A percentile compares a stretch with the other conserved stretches of the same genome.
These are phyloP conservation scores for Cucurbitaria berberidis DNA, from an alignment of 2,329 filamentous ascomycete genomes.

Conservation along the genomic window DNA sequence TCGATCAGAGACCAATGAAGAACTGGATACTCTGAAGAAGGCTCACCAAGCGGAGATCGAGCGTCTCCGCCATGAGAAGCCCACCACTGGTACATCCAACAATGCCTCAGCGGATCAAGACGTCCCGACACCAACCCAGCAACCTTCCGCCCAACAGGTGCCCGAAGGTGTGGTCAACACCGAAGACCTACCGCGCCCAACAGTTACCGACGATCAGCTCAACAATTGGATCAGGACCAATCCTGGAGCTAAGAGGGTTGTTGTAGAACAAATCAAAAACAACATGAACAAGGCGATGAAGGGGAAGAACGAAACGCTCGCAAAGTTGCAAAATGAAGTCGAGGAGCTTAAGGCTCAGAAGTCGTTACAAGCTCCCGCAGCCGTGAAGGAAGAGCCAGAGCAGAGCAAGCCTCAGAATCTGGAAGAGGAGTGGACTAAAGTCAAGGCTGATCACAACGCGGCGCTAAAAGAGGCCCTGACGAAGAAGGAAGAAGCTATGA, in stretches of 20 bases:
- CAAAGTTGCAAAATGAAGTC: constrained; percentile 8
- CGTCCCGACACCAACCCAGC: constrained; percentile 4
- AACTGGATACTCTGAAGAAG: constrained; percentile 52
- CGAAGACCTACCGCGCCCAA: constrained; percentile 21
- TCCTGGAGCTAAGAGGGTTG: constrained; percentile 5
- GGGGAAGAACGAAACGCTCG: constrained; percentile 4
- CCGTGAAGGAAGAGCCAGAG: constrained; percentile 19
- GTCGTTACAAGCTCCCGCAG: constrained; percentile 8
- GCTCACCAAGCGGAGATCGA: constrained; percentile 48
- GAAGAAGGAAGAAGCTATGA: constrained; percentile 61
- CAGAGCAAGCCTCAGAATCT: constrained; percentile 18
- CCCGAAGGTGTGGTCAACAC: constrained; percentile 30
- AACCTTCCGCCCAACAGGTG: constrained; percentile 2
- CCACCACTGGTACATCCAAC: background rate
- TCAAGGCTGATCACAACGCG: constrained; percentile 46
- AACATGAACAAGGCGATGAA: constrained; percentile 11
- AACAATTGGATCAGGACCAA: constrained; percentile 16
- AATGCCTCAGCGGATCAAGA: constrained; percentile 4
- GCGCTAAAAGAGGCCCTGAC: constrained; percentile 45
- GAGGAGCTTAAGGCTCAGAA: constrained; percentile 20
- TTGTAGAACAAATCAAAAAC: constrained; percentile 15
- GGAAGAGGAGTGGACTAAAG: constrained; percentile 22
- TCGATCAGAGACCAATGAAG: constrained; percentile 32
- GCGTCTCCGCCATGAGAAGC: constrained; percentile 26
- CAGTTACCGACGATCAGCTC: constrained; percentile 14